Conservation (phyloP, 306 rosid genomes). For the Argentina anserina region DNA sequence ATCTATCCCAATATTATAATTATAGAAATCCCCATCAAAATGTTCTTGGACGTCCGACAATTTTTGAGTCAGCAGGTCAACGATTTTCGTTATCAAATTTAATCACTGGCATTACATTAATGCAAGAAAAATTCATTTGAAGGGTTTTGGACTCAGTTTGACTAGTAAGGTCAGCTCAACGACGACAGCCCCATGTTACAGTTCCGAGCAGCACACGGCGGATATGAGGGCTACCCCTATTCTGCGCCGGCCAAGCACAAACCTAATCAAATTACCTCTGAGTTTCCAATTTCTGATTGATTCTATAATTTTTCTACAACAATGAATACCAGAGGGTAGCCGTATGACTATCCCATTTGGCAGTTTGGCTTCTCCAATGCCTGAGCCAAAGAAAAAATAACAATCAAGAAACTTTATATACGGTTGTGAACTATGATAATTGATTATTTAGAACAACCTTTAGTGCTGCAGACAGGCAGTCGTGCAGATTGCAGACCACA, state of each 20-base stretch:
- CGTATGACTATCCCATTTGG: no score
- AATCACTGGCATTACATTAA: not conserved
- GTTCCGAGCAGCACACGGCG: not conserved
- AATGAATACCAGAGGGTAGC: not conserved
- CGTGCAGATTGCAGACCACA: no score
- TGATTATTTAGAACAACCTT: no score
- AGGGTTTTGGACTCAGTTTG: not conserved
- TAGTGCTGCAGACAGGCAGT: no score
- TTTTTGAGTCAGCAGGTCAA: not conserved
- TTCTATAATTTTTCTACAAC: not conserved
- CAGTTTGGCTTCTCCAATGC: not conserved
- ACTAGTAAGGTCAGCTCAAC: not conserved
- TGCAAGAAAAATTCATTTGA: not conserved
- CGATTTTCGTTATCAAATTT: not conserved
- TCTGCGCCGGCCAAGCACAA: not conserved
- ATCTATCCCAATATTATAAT: no score
- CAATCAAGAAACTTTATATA: no score
- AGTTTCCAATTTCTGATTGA: not conserved
- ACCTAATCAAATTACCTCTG: not conserved
- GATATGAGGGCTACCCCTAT: conserved; percentile 5
- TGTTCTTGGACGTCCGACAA: not conserved
- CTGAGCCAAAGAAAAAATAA: no score
- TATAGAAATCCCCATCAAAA: not conserved
- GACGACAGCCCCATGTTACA: not conserved
- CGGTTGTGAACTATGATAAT: no score